Evolutionary conservation across 1,284 basidiomycete genomes (phyloP).

Genomic region (Sanghuangporus weigelae): DNA sequence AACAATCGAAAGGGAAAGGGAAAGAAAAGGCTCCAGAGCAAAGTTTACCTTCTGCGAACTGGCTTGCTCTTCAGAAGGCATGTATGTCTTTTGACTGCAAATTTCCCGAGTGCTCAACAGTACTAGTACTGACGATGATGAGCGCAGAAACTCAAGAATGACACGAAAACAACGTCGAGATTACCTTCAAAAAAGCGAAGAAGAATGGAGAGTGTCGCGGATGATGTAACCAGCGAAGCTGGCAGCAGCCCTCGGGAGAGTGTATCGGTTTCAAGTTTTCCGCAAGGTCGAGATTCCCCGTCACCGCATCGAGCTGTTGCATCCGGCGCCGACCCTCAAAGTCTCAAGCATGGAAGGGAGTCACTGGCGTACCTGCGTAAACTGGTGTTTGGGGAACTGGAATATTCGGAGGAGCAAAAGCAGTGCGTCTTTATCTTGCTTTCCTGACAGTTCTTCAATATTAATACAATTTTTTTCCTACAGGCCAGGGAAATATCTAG

Average conservation of each 20-base stretch:
- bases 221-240: not conserved
- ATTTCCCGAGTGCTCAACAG: not conserved
- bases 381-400: constrained; percentile 47
- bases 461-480: not conserved
- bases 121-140: not conserved
- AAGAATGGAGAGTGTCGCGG: not conserved
- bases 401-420: constrained; percentile 36
- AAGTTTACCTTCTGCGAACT: constrained; percentile 40
- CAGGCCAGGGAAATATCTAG: constrained; percentile 75
- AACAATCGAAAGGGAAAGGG: constrained; percentile 6
- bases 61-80: constrained; percentile 46
- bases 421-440: constrained; percentile 33
- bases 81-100: constrained; percentile 15
- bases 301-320: not conserved
- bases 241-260: not conserved
- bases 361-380: constrained; percentile 39
- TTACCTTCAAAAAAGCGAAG: constrained; percentile 5
- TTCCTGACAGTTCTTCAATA: not conserved
- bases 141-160: constrained; percentile 5
- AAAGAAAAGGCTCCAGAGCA: constrained; percentile 11
- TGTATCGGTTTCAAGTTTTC: constrained; percentile 1
- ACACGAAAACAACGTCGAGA: not conserved
- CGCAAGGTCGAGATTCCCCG: not conserved
- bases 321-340: not conserved
- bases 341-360: not conserved